Evolutionary conservation across 257 asterid genomes (phyloP).

Genomic region (Solanum appendiculatum): DNA sequence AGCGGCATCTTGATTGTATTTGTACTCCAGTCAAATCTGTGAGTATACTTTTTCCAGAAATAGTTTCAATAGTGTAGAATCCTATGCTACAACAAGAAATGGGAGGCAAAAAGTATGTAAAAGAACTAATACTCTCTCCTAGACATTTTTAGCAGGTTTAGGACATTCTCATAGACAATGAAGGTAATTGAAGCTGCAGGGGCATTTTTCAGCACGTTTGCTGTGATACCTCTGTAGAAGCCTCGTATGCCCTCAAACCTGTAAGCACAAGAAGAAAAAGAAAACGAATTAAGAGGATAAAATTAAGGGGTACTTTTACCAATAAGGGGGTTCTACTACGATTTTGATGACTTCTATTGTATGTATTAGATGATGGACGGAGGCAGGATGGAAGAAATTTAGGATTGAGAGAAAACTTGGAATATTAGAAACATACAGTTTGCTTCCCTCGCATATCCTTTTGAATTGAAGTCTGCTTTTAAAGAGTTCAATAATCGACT

Average conservation of each 20-base stretch:
- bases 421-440: not conserved
- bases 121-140: conserved; percentile 26
- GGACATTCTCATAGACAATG: conserved; percentile 86
- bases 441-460: not conserved
- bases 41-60: conserved; percentile 19
- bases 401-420: not conserved
- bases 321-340: not conserved
- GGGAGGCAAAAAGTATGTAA: not conserved
- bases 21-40: not conserved
- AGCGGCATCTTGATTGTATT: not conserved
- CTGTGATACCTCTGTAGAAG: conserved; percentile 89
- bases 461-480: not conserved
- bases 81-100: conserved; percentile 2
- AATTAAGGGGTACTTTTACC: not conserved
- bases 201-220: conserved; percentile 77
- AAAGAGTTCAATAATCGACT: not conserved
- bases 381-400: not conserved
- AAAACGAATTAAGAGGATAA: not conserved
- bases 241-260: conserved; percentile 87
- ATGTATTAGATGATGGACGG: not conserved
- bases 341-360: not conserved
- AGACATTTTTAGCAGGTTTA: conserved; percentile 51
- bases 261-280: conserved; percentile 8
- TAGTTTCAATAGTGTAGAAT: not conserved
- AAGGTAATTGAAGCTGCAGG: conserved; percentile 96